Evolutionary conservation across 371 early-diverging fungal genomes (phyloP).

Genomic region (Rhizopus sp.): DNA sequence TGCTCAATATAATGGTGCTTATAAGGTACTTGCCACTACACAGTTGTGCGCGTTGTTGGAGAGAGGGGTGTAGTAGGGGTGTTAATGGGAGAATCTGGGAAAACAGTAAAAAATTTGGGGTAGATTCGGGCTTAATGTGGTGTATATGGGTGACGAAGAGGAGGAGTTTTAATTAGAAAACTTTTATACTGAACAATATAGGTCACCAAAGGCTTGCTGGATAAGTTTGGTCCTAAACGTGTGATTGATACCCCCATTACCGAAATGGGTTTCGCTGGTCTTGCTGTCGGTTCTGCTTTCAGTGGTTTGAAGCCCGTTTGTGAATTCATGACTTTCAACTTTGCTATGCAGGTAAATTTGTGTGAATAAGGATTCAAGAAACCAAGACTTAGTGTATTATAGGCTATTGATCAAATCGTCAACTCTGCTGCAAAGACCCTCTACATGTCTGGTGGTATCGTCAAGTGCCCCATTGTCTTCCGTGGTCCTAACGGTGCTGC

Average conservation of each 20-base stretch:
- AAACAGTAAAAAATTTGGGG: slow-evolving; percentile 49
- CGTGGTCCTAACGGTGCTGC: slow-evolving; percentile 99
- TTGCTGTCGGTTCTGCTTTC: slow-evolving; percentile 97
- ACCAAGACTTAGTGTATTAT: slow-evolving; percentile 3
- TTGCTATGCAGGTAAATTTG: slow-evolving; percentile 94
- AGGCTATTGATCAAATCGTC: slow-evolving; percentile 99
- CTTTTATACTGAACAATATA: slow-evolving; percentile 30
- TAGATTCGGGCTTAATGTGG: slow-evolving; percentile 30
- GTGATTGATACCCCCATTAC: slow-evolving; percentile 99
- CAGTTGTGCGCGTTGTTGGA: slow-evolving; percentile 9
- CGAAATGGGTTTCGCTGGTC: slow-evolving; percentile 98
- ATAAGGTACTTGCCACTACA: slow-evolving; percentile 74
- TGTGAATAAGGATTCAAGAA: background rate
- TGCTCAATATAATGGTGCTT: slow-evolving; percentile 98
- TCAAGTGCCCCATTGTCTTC: slow-evolving; percentile 96
- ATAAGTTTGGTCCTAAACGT: slow-evolving; percentile 97
- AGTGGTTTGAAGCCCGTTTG: slow-evolving; percentile 97
- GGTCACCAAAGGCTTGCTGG: slow-evolving; percentile 97
- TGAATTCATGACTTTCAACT: slow-evolving; percentile 99
- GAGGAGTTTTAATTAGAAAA: slow-evolving; percentile 17
- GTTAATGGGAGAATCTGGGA: slow-evolving; percentile 44
- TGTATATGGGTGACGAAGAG: slow-evolving; percentile 8
- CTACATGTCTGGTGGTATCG: slow-evolving; percentile 98
- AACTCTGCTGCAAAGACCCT: slow-evolving; percentile 99
- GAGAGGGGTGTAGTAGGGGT: slow-evolving; percentile 18